Evolutionary conservation across 2,329 filamentous ascomycete species (phyloP).

Genomic region (Boeremia lycopersici): DNA sequence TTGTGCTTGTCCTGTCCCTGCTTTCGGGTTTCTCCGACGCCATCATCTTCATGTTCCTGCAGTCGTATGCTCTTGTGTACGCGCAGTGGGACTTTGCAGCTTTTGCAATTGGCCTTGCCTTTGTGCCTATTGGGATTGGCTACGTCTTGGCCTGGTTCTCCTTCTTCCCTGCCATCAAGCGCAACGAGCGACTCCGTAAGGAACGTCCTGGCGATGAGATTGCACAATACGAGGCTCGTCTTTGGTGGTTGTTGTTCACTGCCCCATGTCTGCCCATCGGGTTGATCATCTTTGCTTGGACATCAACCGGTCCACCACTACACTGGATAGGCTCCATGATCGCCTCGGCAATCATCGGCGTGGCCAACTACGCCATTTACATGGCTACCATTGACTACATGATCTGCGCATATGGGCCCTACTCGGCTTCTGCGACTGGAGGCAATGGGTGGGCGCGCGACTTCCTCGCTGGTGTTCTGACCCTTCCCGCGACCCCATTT

Average conservation of each 20-base stretch:
- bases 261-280: constrained; percentile 70
- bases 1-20: constrained; percentile 72
- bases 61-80: constrained; percentile 72
- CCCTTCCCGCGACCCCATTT: constrained; percentile 69
- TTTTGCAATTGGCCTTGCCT: constrained; percentile 64
- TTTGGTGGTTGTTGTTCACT: constrained; percentile 69
- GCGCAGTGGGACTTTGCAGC: constrained; percentile 68
- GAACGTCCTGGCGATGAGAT: constrained; percentile 37
- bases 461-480: constrained; percentile 75
- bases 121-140: constrained; percentile 64
- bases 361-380: constrained; percentile 74
- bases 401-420: constrained; percentile 75
- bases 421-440: constrained; percentile 76
- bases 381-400: constrained; percentile 84
- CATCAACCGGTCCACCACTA: constrained; percentile 65
- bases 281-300: constrained; percentile 74
- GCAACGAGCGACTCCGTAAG: constrained; percentile 42
- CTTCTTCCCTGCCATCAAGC: constrained; percentile 61
- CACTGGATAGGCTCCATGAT: constrained; percentile 75
- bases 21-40: constrained; percentile 78
- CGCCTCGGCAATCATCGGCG: constrained; percentile 70
- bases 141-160: constrained; percentile 68
- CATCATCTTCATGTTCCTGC: constrained; percentile 79
- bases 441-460: constrained; percentile 79
- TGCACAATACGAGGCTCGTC: constrained; percentile 57